phyloP scores from a whole-genome alignment of 331 rosid genomes.

The Quercus phellos region DNA sequence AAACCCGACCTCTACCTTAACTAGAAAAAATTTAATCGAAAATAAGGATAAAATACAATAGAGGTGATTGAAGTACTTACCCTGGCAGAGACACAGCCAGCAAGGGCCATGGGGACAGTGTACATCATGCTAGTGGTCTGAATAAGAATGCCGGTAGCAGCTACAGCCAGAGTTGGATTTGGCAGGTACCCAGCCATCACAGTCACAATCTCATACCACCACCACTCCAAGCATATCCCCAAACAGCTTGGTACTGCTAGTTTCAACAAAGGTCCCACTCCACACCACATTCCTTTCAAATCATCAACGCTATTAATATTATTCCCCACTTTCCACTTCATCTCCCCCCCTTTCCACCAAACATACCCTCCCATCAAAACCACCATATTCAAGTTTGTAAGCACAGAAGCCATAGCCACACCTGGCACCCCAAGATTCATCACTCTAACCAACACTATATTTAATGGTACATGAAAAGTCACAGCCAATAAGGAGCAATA shows the following conservation, averaged over 20 bases:
- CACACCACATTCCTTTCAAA: constrained; percentile 32
- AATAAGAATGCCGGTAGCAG: constrained; percentile 88
- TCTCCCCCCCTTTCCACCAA: constrained; percentile 35
- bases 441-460: constrained; percentile 43
- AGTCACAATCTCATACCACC: constrained; percentile 99
- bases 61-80: constrained; percentile 24
- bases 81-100: constrained; percentile 90
- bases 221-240: constrained; percentile 96
- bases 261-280: constrained; percentile 53
- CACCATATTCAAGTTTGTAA: constrained; percentile 76
- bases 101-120: constrained; percentile 93
- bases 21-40: background rate
- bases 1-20: background rate
- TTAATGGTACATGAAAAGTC: constrained; percentile 64
- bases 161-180: constrained; percentile 69
- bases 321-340: constrained; percentile 37
- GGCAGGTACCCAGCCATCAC: constrained; percentile 79
- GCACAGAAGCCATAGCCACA: constrained; percentile 84
- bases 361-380: constrained; percentile 67
- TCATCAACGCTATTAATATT: constrained; percentile 3
- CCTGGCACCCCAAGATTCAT: constrained; percentile 65
- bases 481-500: constrained; percentile 73
- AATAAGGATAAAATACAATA: too few species aligned
- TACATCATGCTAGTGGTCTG: constrained; percentile 99
- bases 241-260: constrained; percentile 87